Base-by-base conservation (phyloP, 345 rosid genomes). In the Citrus trifoliata region DNA sequence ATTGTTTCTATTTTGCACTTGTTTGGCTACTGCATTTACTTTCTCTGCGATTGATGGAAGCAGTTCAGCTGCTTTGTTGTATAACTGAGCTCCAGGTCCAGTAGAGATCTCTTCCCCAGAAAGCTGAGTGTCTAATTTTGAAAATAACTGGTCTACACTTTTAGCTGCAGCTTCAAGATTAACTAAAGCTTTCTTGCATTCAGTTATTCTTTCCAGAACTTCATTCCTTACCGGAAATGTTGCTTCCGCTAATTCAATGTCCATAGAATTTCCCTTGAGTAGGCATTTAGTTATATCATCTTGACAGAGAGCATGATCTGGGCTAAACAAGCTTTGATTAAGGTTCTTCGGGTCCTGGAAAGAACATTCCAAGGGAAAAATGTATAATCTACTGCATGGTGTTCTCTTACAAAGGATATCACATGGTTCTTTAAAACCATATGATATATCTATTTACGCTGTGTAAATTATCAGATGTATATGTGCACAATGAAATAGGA, bases 111-210 rank as follows among this genome's bases (percentile, higher is more conserved):
- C 90, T 76, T 86, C 89, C 55, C 75, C 56, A 1, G 91, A 82
- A 76, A 46, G 71, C 74, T 25, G 69, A 22, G 80, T 55, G 55
- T 67, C 82, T 74, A 90, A 63, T 73, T 90, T 82, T 21, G 88
- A 70, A 76, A 90, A 83, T 70, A 87, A 70, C 73, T 81, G 78
- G 40, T 81, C 72, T 32, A 81, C 87, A 63, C 71, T 76, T 21
- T 85, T 76, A 12, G 91, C 86, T 61, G 94, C 92, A 10, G 70
- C 38, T 8, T 91, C 82, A 77, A 92, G 76, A 42, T 73, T 70
- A 21, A 80, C 80, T 51, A 91, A 80, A 76, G 95, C 92, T 77
- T 86, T 83, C 79, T 78, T 87, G 82, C 97, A 94, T 74, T 80
- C 78, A 10, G 46, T 71, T 33, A 89, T 78, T 83, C 80, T 85